Percentiles rank a stretch among this genome's conserved stretches.
These are phyloP conservation scores for Sugiyamaella marilandica DNA, from an alignment of 805 yeast genomes.

Conservation along the genomic window DNA sequence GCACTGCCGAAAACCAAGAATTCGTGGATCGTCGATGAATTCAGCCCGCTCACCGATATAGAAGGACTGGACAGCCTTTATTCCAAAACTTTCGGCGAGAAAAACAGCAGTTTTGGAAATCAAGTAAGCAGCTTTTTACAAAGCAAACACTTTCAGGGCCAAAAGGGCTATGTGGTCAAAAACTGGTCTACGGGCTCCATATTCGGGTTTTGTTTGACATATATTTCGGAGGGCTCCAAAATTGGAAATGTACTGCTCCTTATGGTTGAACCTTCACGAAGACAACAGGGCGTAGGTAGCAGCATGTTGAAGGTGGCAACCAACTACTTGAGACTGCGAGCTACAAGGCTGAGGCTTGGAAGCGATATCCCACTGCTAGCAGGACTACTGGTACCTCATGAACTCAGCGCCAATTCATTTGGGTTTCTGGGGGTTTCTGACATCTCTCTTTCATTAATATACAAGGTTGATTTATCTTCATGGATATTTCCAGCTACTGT, in stretches of 20 bases:
- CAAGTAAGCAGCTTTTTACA: background rate
- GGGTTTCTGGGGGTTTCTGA: background rate
- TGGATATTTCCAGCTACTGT: background rate
- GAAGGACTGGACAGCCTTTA: conserved; percentile 39
- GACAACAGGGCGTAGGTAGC: background rate
- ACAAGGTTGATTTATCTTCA: background rate
- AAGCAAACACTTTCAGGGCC: background rate
- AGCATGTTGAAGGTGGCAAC: background rate
- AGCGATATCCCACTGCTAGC: background rate
- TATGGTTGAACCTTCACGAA: background rate
- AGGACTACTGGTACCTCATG: background rate
- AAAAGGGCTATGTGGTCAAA: background rate
- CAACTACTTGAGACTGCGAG: background rate
- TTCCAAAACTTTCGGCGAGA: background rate
- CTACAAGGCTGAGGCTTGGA: background rate
- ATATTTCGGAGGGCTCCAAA: background rate
- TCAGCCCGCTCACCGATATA: conserved; percentile 48
- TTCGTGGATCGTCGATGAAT: conserved; percentile 54
- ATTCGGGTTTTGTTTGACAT: background rate
- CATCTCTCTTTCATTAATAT: background rate
- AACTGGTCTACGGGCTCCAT: background rate
- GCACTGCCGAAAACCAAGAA: conserved; percentile 21
- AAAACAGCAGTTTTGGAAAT: background rate
- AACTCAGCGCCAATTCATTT: background rate
- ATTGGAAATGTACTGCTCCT: background rate